These are phyloP conservation scores for Ambrosia trifida DNA, from an alignment of 129 eudicot species.

Conservation along the genomic window DNA sequence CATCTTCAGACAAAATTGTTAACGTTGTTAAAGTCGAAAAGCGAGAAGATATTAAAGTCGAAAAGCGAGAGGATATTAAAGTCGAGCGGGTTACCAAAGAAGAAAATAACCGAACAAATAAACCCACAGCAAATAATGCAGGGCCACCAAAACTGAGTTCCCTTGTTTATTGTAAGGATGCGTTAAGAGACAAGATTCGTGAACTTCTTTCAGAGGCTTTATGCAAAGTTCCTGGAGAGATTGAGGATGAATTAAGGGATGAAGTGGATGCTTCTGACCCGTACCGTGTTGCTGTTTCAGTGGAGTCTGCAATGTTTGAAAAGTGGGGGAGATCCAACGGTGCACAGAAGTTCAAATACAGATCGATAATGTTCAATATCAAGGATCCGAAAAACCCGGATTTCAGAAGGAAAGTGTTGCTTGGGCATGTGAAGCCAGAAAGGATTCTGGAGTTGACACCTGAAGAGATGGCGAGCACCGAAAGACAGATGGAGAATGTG, in stretches of 20 bases:
- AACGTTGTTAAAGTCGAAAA: slow-evolving; percentile 37
- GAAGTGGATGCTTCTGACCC: slow-evolving; percentile 65
- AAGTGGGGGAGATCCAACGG: slow-evolving; percentile 80
- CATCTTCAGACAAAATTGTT: slow-evolving; percentile 36
- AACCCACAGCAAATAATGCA: slow-evolving; percentile 19
- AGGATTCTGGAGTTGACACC: slow-evolving; percentile 59
- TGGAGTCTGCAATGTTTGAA: slow-evolving; percentile 85
- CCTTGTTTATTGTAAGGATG: slow-evolving; percentile 59
- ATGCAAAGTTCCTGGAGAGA: slow-evolving; percentile 59
- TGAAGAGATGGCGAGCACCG: slow-evolving; percentile 89
- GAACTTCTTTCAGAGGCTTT: slow-evolving; percentile 79
- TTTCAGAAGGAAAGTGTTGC: slow-evolving; percentile 73
- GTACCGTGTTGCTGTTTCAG: slow-evolving; percentile 61
- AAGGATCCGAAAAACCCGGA: slow-evolving; percentile 84
- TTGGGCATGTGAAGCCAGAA: slow-evolving; percentile 63
- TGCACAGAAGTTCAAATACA: slow-evolving; percentile 65
- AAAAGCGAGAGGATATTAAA: not conserved
- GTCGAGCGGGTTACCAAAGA: slow-evolving; percentile 30
- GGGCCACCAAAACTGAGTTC: slow-evolving; percentile 67
- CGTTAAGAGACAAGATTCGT: slow-evolving; percentile 67
- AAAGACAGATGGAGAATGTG: slow-evolving; percentile 53
- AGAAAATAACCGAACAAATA: slow-evolving; percentile 37
- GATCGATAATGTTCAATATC: slow-evolving; percentile 76
- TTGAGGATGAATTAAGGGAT: slow-evolving; percentile 52
- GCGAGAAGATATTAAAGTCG: slow-evolving; percentile 2